Percentiles rank a stretch among this genome's conserved stretches.
phyloP scores from a whole-genome alignment of 2,329 filamentous ascomycete genomes.

The Tolypocladium amazonense region DNA sequence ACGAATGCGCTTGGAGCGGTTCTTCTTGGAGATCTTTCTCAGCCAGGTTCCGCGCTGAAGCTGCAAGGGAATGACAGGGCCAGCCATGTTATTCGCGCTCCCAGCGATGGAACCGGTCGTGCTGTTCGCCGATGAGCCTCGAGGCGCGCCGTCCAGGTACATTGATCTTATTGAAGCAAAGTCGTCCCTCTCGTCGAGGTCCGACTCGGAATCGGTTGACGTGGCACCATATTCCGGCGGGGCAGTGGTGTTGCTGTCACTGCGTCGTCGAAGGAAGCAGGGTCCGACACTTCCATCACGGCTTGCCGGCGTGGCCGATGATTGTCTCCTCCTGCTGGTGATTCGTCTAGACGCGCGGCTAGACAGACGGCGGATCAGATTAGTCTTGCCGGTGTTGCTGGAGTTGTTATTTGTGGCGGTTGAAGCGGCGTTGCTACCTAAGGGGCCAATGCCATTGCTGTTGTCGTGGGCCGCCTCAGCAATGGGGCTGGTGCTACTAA shows the following conservation, averaged over 20 bases:
- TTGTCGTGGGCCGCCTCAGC: constrained; percentile 25
- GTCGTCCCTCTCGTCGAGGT: constrained; percentile 41
- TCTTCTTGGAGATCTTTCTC: constrained; percentile 78
- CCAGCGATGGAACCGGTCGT: constrained; percentile 35
- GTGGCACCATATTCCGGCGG: constrained; percentile 35
- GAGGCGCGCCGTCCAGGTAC: constrained; percentile 29
- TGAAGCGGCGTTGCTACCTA: background rate
- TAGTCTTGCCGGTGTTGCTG: constrained; percentile 29
- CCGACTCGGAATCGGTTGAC: constrained; percentile 45
- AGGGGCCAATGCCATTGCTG: constrained; percentile 6
- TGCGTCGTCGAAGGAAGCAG: constrained; percentile 74
- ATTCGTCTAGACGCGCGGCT: constrained; percentile 63
- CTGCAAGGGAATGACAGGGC: constrained; percentile 65
- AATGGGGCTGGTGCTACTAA: constrained; percentile 46
- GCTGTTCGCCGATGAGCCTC: constrained; percentile 38
- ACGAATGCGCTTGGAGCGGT: constrained; percentile 57
- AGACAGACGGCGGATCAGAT: constrained; percentile 74
- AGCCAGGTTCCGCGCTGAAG: constrained; percentile 71
- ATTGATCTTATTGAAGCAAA: constrained; percentile 22
- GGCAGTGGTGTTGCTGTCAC: constrained; percentile 73
- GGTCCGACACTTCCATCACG: constrained; percentile 85
- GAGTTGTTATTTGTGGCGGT: constrained; percentile 4
- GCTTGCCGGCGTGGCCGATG: constrained; percentile 64
- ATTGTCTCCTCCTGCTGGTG: constrained; percentile 59
- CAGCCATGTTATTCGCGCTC: constrained; percentile 36